These are phyloP conservation scores for Coemansia sp. DNA, from an alignment of 192 early-diverging fungal species.

Conservation along the genomic window DNA sequence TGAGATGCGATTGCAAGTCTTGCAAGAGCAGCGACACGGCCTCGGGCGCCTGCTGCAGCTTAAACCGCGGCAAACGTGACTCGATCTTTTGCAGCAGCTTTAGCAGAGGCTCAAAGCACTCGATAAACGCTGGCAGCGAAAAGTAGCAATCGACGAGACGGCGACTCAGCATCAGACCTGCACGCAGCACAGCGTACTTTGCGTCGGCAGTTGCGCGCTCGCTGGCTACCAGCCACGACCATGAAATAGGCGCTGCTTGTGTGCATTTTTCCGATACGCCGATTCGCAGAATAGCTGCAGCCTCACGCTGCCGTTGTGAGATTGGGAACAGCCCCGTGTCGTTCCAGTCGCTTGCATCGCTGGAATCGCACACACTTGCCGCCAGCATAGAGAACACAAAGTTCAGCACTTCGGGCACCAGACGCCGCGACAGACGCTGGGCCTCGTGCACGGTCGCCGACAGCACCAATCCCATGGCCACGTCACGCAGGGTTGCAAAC, in stretches of 20 bases:
- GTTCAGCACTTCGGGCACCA: constrained; percentile 73
- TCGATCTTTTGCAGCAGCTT: constrained; percentile 20
- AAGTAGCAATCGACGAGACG: constrained; percentile 54
- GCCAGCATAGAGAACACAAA: constrained; percentile 49
- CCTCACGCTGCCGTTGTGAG: constrained; percentile 33
- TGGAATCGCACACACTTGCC: constrained; percentile 25
- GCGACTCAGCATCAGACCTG: constrained; percentile 17
- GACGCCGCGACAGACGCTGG: constrained; percentile 67
- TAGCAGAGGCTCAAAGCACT: constrained; percentile 56
- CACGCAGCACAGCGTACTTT: constrained; percentile 31
- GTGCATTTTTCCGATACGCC: constrained; percentile 14
- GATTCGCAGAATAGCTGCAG: constrained; percentile 12
- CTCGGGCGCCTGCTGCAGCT: constrained; percentile 29
- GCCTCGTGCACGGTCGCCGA: constrained; percentile 70
- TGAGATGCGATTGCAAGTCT: constrained; percentile 43
- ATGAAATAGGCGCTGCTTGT: constrained; percentile 16
- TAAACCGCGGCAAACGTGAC: constrained; percentile 29
- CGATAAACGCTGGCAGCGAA: constrained; percentile 64
- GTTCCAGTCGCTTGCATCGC: constrained; percentile 20
- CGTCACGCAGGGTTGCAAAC: constrained; percentile 59
- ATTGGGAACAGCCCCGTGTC: constrained; percentile 26
- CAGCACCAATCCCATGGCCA: constrained; percentile 75
- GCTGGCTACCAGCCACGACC: constrained; percentile 29
- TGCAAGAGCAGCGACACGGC: constrained; percentile 5
- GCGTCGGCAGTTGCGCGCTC: constrained; percentile 6